Evolutionary conservation across 768 basidiomycete genomes (phyloP).

Genomic region (Podaxis sp.): DNA sequence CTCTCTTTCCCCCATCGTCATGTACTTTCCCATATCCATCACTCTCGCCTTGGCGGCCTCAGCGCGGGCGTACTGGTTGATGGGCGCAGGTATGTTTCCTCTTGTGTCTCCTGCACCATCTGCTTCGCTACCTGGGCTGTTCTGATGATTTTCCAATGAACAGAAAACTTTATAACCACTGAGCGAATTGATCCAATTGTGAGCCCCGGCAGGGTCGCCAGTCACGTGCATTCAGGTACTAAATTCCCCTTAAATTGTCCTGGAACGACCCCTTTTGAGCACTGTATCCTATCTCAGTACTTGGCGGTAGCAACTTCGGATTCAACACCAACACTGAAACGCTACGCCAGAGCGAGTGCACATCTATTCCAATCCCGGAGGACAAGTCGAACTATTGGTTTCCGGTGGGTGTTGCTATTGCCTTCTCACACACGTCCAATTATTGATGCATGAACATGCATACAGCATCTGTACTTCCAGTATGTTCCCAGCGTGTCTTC

Average conservation of each 20-base stretch:
- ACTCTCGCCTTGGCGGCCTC: slow-evolving; percentile 29
- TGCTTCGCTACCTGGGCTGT: too few relatives aligned
- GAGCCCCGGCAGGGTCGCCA: slow-evolving; percentile 42
- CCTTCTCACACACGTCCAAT: slow-evolving; percentile 4
- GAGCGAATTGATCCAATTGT: slow-evolving; percentile 54
- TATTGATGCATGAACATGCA: slow-evolving; percentile 7
- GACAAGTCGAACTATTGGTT: slow-evolving; percentile 58
- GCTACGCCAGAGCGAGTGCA: slow-evolving; percentile 48
- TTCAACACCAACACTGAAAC: slow-evolving; percentile 37
- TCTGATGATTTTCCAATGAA: background rate
- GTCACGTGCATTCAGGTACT: slow-evolving; percentile 48
- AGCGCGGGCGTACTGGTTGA: slow-evolving; percentile 46
- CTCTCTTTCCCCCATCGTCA: slow-evolving; percentile 23
- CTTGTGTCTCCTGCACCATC: background rate
- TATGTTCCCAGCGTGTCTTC: slow-evolving; percentile 22
- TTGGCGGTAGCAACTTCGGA: slow-evolving; percentile 56
- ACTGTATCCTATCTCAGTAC: slow-evolving; percentile 30
- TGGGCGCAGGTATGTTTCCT: slow-evolving; percentile 36
- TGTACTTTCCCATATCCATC: slow-evolving; percentile 32
- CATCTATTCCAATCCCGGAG: slow-evolving; percentile 52
- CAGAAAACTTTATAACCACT: slow-evolving; percentile 39
- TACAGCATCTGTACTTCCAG: slow-evolving; percentile 52
- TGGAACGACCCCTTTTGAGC: background rate
- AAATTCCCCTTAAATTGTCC: background rate
- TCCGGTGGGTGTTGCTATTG: slow-evolving; percentile 33